These are phyloP conservation scores for Candida ulmi DNA, from an alignment of 805 yeast genomes.

Conservation along the genomic window DNA sequence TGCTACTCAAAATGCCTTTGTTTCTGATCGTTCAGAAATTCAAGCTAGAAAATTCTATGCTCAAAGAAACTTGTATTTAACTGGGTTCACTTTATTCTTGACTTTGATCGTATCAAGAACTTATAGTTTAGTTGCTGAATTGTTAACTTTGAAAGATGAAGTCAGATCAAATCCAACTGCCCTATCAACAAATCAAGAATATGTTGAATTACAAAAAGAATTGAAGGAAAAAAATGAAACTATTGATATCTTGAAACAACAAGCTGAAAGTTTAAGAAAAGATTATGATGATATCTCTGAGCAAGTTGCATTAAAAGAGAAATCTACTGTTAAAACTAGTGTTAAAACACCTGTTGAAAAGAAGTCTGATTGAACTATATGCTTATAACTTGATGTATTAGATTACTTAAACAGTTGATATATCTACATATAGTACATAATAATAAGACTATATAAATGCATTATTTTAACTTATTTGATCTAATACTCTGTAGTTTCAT, in stretches of 20 bases:
- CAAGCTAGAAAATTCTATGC: slow-evolving; percentile 92
- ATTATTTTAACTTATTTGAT: too few species aligned
- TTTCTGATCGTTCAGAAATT: slow-evolving; percentile 67
- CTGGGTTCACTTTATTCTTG: slow-evolving; percentile 91
- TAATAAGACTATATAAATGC: too few species aligned
- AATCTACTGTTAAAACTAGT: too few species aligned
- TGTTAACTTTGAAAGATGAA: slow-evolving; percentile 59
- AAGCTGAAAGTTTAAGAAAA: slow-evolving; percentile 57
- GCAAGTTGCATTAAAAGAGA: slow-evolving; percentile 8
- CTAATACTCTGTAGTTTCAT: slow-evolving; percentile 25
- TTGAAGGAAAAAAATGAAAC: slow-evolving; percentile 50
- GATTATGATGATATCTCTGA: slow-evolving; percentile 48
- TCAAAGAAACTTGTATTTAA: slow-evolving; percentile 91
- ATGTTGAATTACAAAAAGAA: slow-evolving; percentile 14
- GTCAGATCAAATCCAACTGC: slow-evolving; percentile 35
- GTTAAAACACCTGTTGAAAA: too few species aligned
- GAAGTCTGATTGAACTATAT: slow-evolving; percentile 5
- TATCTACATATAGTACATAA: too few species aligned
- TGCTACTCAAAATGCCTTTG: slow-evolving; percentile 25
- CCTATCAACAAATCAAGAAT: slow-evolving; percentile 17
- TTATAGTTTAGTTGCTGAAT: slow-evolving; percentile 70
- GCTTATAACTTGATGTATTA: too few species aligned
- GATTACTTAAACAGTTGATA: too few species aligned
- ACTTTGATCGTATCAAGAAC: slow-evolving; percentile 84
- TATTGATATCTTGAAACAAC: slow-evolving; percentile 62